Conservation (phyloP, 2,329 filamentous ascomycete genomes). For the Ramularia endophylla region DNA sequence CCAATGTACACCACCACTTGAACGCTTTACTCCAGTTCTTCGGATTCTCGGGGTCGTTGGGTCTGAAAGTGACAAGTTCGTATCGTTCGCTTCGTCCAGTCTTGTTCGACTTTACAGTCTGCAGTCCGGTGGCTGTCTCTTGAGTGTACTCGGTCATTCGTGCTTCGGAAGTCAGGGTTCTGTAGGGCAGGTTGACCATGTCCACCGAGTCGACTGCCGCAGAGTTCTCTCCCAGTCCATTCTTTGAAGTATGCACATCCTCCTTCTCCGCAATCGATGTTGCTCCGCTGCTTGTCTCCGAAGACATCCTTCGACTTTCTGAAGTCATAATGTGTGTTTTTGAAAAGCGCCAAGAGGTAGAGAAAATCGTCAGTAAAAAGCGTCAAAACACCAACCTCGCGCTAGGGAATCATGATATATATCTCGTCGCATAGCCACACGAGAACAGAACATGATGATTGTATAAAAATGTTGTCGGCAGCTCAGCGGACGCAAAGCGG, state of each 20-base stretch:
- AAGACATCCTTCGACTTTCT: constrained; percentile 2
- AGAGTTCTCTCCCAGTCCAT: no score
- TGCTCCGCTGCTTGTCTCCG: constrained; percentile 1
- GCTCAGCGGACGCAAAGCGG: no score
- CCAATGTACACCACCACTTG: constrained; percentile 57
- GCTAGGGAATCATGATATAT: no score
- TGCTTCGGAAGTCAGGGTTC: constrained; percentile 17
- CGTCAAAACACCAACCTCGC: no score
- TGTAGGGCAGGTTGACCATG: constrained; percentile 20
- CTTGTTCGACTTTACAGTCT: constrained; percentile 21
- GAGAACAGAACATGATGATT: no score
- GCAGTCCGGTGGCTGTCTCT: constrained; percentile 21
- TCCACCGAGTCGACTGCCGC: constrained; percentile 6
- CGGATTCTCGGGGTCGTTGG: constrained; percentile 39
- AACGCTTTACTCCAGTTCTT: constrained; percentile 26
- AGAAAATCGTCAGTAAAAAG: no score
- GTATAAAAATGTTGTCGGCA: no score
- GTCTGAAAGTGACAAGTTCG: constrained; percentile 64
- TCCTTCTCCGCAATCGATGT: constrained; percentile 6
- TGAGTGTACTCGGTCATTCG: constrained; percentile 25
- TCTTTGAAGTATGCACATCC: constrained; percentile 1
- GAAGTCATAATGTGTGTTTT: constrained; percentile 3
- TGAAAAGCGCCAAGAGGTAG: no score
- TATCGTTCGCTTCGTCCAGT: constrained; percentile 36
- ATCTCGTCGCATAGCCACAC: no score